A percentile compares a stretch with the other conserved stretches of the same genome.
Evolutionary conservation across 2,329 filamentous ascomycete genomes (phyloP).

Genomic region (Purpureocillium takamizusanense): DNA sequence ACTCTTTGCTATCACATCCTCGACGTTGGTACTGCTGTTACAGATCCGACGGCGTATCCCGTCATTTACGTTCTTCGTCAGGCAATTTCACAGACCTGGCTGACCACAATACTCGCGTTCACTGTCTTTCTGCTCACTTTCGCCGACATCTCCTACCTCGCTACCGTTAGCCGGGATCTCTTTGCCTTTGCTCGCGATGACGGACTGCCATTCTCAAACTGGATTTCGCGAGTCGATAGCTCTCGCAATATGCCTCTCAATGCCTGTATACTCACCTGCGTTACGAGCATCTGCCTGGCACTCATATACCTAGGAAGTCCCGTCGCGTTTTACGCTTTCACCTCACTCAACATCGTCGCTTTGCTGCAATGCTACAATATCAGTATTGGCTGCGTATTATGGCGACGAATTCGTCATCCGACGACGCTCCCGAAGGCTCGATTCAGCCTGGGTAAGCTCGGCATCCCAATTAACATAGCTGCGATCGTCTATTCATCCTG

Average conservation of each 20-base stretch:
- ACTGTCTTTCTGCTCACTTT: not conserved
- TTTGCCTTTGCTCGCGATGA: too few species aligned
- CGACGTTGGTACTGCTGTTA: constrained; percentile 5
- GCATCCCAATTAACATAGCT: constrained; percentile 5
- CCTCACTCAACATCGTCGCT: constrained; percentile 7
- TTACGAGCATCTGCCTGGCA: constrained; percentile 4
- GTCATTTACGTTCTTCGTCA: too few species aligned
- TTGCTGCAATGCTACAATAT: constrained; percentile 8
- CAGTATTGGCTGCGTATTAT: constrained; percentile 9
- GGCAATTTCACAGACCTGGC: too few species aligned
- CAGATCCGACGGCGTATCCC: constrained; percentile 1
- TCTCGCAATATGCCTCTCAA: constrained; percentile 7
- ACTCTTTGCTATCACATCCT: not conserved
- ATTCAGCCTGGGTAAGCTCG: constrained; percentile 8
- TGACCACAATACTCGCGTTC: too few species aligned
- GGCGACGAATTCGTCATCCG: constrained; percentile 5
- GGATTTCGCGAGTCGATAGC: constrained; percentile 5
- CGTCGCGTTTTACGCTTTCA: constrained; percentile 10
- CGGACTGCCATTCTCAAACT: constrained; percentile 3
- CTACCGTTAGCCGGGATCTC: not conserved
- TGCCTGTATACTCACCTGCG: constrained; percentile 5
- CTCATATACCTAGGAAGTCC: constrained; percentile 9
- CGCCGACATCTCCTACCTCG: not conserved
- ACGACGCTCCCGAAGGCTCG: constrained; percentile 5
- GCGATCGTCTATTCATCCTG: constrained; percentile 5